Percentiles rank a stretch among this genome's conserved stretches.
These are phyloP conservation scores for Austroboletus olivaceoglutinosus DNA, from an alignment of 1,284 basidiomycete genomes.

Conservation along the genomic window DNA sequence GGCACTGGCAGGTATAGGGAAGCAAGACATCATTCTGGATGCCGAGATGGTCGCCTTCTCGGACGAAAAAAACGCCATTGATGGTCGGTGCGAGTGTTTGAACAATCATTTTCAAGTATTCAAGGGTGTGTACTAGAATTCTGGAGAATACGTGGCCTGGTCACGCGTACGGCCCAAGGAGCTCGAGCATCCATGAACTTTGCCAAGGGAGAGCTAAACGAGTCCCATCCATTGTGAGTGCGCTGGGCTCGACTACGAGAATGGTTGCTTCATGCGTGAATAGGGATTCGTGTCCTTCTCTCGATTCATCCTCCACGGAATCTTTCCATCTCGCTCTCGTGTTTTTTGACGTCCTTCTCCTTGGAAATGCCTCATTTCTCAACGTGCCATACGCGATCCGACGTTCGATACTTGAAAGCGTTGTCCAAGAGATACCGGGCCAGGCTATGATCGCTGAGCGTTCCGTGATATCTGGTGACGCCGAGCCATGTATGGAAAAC, in stretches of 20 bases:
- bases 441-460: slow-evolving; percentile 64
- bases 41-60: slow-evolving; percentile 87
- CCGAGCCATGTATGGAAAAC: slow-evolving; percentile 7
- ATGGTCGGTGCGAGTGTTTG: slow-evolving; percentile 44
- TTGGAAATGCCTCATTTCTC: slow-evolving; percentile 61
- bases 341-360: slow-evolving; percentile 78
- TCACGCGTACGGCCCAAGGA: slow-evolving; percentile 58
- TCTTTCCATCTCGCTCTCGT: slow-evolving; percentile 70
- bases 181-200: slow-evolving; percentile 33
- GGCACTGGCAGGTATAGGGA: slow-evolving; percentile 47
- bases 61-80: slow-evolving; percentile 48
- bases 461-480: slow-evolving; percentile 36
- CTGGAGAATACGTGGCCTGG: slow-evolving; percentile 62
- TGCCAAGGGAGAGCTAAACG: slow-evolving; percentile 13
- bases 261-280: neutral
- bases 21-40: slow-evolving; percentile 67
- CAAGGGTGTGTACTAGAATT: slow-evolving; percentile 52
- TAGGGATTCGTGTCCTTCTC: slow-evolving; percentile 44
- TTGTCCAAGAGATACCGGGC: slow-evolving; percentile 53
- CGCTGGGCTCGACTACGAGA: neutral
- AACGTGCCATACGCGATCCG: slow-evolving; percentile 56
- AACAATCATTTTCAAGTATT: neutral
- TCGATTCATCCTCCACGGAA: slow-evolving; percentile 43
- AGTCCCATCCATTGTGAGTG: slow-evolving; percentile 26
- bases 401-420: slow-evolving; percentile 56